Evolutionary conservation across 768 basidiomycete species (phyloP), one percentile per base, ranked within the genome.

Genomic region (Scleroderma bovista): DNA sequence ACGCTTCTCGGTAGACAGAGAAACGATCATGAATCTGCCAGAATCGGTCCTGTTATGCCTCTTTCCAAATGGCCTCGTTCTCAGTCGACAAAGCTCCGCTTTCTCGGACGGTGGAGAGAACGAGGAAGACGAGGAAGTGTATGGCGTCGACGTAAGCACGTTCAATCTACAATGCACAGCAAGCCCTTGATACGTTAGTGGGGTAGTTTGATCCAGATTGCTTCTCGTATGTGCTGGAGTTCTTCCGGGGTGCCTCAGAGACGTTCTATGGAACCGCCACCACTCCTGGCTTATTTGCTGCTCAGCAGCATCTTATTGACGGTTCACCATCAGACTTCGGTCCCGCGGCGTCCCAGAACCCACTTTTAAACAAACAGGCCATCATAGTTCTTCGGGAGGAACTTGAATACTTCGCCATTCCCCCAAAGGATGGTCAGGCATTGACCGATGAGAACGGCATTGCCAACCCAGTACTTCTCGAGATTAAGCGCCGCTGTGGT

Each of bases 341-440:
- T 17, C 78, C 85, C 12, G 68, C 83, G 16, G 74, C 81, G 26
- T 79, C 82, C 46, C 89, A 93, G 66, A 98, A 97, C 62, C 96
- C 96, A 0, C 77, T 99, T 36, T 76, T 97, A 47, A 79, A 85
- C 43, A 97, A 98, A 71, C 96, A 98, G 69, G 94, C 95, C 24
- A 97, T 99, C 63, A 98, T 98, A 58, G 95, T 99, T 43, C 83
- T 99, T 23, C 80, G 96, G 24, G 96, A 99, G 67, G 96, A 99
- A 71, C 77, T 99, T 47, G 96, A 99, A 68, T 99, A 98, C 66
- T 99, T 99, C 57, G 86, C 92, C 32, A 97, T 99, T 53, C 93
- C 95, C 2, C 86, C 89, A 13, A 83, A 80, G 58, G 77, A 75
- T 50, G 75, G 77, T 33, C 61, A 64, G 15, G 81, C 85, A 15